These are phyloP conservation scores for Teratosphaeria pseudoeucalypti DNA, from an alignment of 2,329 filamentous ascomycete genomes.

Conservation along the genomic window DNA sequence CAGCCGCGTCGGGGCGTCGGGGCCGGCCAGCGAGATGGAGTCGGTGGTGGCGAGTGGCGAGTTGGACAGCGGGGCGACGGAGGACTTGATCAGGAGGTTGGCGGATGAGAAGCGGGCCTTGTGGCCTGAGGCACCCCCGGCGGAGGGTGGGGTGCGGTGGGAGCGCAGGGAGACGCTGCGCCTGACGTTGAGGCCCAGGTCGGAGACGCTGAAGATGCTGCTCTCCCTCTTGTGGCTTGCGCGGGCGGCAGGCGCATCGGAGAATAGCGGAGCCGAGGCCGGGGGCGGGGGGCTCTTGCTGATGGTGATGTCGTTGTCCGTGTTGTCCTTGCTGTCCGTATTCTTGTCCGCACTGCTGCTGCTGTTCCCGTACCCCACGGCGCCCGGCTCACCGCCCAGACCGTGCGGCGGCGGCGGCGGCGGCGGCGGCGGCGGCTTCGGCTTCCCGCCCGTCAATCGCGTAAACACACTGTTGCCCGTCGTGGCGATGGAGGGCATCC, in stretches of 20 bases:
- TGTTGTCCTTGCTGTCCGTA: too few species aligned
- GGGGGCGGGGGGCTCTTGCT: background rate
- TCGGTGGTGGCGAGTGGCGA: background rate
- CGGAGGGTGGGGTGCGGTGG: slow-evolving; percentile 9
- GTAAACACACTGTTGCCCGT: slow-evolving; percentile 4
- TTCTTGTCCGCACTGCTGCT: too few species aligned
- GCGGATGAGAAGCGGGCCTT: slow-evolving; percentile 16
- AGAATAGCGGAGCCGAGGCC: background rate
- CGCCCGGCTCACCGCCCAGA: background rate
- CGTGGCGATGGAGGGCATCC: slow-evolving; percentile 2
- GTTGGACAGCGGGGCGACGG: slow-evolving; percentile 3
- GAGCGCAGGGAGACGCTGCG: slow-evolving; percentile 30
- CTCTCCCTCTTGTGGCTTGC: slow-evolving; percentile 13
- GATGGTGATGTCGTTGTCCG: too few species aligned
- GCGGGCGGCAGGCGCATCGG: background rate
- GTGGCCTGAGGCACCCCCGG: slow-evolving; percentile 16
- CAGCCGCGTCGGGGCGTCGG: background rate
- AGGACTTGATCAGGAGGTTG: slow-evolving; percentile 7
- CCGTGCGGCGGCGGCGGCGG: background rate
- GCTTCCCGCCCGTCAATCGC: slow-evolving; percentile 6
- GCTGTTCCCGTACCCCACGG: background rate
- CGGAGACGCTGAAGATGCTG: slow-evolving; percentile 23
- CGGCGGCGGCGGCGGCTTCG: background rate
- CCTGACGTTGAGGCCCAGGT: slow-evolving; percentile 29
- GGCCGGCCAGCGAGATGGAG: background rate